Evolutionary conservation across 2,329 filamentous ascomycete species (phyloP).

Genomic region (Penicillium frequentans): DNA sequence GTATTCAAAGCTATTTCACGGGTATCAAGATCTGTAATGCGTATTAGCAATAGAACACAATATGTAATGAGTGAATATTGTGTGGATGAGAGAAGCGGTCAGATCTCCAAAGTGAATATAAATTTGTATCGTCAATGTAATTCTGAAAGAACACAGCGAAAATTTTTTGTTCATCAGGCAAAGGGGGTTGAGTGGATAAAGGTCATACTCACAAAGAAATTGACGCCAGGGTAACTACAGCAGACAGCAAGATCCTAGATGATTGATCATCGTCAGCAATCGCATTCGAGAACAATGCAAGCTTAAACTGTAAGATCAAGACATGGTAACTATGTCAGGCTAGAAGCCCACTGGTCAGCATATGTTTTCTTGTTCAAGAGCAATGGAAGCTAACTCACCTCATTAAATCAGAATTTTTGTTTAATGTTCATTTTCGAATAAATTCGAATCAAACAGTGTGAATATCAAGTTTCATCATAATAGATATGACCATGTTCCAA

Average conservation of each 20-base stretch:
- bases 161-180: slow-evolving; percentile 58
- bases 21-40: slow-evolving; percentile 12
- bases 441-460: slow-evolving; percentile 67
- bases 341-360: slow-evolving; percentile 37
- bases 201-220: slow-evolving; percentile 24
- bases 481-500: slow-evolving; percentile 40
- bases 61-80: slow-evolving; percentile 9
- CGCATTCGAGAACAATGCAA: slow-evolving; percentile 21
- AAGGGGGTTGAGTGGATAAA: slow-evolving; percentile 8
- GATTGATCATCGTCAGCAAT: slow-evolving; percentile 29
- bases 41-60: slow-evolving; percentile 27
- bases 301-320: slow-evolving; percentile 24
- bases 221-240: neutral
- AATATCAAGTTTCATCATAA: slow-evolving; percentile 66
- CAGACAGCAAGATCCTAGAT: slow-evolving; percentile 16
- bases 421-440: slow-evolving; percentile 58
- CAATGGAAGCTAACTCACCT: slow-evolving; percentile 45
- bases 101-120: slow-evolving; percentile 67
- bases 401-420: slow-evolving; percentile 74
- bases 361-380: neutral
- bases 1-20: slow-evolving; percentile 3
- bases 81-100: slow-evolving; percentile 35
- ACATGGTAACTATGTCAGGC: slow-evolving; percentile 45
- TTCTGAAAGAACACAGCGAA: slow-evolving; percentile 68
- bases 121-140: slow-evolving; percentile 57